Evolutionary conservation across 192 early-diverging fungal species (phyloP).

Genomic region (Rhizoclosmatium globosum): DNA sequence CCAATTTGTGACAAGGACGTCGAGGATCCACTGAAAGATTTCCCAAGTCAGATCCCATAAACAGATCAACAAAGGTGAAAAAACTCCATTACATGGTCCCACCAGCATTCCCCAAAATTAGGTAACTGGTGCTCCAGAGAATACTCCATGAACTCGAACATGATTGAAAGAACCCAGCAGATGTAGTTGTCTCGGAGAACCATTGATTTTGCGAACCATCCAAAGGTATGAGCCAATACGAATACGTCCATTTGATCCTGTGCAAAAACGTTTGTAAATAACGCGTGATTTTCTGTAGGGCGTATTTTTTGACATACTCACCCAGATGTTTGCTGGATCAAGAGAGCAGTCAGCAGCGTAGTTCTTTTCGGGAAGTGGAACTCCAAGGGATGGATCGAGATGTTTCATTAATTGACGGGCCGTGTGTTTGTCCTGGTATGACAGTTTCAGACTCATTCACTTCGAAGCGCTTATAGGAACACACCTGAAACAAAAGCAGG

Average conservation of each 20-base stretch:
- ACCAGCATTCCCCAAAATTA: conserved; percentile 99
- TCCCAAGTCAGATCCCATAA: background rate
- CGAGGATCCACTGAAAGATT: conserved; percentile 82
- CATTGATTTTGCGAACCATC: conserved; percentile 94
- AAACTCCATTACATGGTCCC: conserved; percentile 81
- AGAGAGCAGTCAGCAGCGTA: conserved; percentile 92
- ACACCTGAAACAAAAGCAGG: conserved; percentile 89
- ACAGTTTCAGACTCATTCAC: background rate
- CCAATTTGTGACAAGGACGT: conserved; percentile 95
- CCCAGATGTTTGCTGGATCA: conserved; percentile 77
- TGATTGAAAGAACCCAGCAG: conserved; percentile 94
- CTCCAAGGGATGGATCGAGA: conserved; percentile 82
- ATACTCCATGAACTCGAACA: conserved; percentile 97
- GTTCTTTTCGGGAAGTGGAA: conserved; percentile 86
- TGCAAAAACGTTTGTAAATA: background rate
- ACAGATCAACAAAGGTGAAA: conserved; percentile 1
- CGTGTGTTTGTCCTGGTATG: conserved; percentile 80
- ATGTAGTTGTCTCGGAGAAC: conserved; percentile 94
- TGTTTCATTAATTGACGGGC: conserved; percentile 81
- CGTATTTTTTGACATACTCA: conserved; percentile 36
- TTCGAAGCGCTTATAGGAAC: background rate
- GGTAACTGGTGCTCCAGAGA: conserved; percentile 93
- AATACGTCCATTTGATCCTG: conserved; percentile 92
- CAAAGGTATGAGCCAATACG: conserved; percentile 89
- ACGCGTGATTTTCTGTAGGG: background rate